These are phyloP conservation scores for Hymenoscyphus occultus DNA, from an alignment of 2,329 filamentous ascomycete species.

Conservation along the genomic window DNA sequence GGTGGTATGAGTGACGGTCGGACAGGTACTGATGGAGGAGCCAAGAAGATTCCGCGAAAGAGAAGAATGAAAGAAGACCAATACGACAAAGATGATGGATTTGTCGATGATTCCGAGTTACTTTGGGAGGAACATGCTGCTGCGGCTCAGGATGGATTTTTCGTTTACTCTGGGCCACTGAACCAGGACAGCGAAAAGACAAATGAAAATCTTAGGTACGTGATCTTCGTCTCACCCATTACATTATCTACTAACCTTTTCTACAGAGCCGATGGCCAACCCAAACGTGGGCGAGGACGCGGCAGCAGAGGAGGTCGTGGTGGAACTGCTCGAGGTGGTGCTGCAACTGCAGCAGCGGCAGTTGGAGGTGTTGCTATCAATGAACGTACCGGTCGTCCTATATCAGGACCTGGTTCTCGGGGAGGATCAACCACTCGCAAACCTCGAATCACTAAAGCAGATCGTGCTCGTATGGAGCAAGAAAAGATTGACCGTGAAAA, in stretches of 20 bases:
- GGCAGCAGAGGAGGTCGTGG: constrained; percentile 60
- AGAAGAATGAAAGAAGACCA: constrained; percentile 78
- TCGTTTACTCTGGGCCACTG: constrained; percentile 92
- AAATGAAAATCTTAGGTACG: constrained; percentile 48
- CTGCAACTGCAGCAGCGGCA: constrained; percentile 15
- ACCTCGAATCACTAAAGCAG: constrained; percentile 81
- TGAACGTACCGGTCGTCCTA: constrained; percentile 43
- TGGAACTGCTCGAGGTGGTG: constrained; percentile 64
- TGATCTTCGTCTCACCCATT: constrained; percentile 3
- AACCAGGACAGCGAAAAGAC: constrained; percentile 80
- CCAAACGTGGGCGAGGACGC: constrained; percentile 56
- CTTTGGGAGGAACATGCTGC: constrained; percentile 95
- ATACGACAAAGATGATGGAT: constrained; percentile 79
- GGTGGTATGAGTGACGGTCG: constrained; percentile 61
- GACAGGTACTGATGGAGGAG: constrained; percentile 58
- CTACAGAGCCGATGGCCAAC: constrained; percentile 66
- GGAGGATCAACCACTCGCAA: constrained; percentile 74
- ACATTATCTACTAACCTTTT: constrained; percentile 36
- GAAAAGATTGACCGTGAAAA: constrained; percentile 75
- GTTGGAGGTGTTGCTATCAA: constrained; percentile 45
- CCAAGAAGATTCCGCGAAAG: constrained; percentile 65
- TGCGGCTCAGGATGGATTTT: constrained; percentile 93
- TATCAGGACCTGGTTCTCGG: constrained; percentile 63
- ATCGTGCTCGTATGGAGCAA: constrained; percentile 74
- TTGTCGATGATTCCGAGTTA: constrained; percentile 90